Base-by-base conservation (phyloP, 441 rosid genomes). In the Gossypium gossypioides region DNA sequence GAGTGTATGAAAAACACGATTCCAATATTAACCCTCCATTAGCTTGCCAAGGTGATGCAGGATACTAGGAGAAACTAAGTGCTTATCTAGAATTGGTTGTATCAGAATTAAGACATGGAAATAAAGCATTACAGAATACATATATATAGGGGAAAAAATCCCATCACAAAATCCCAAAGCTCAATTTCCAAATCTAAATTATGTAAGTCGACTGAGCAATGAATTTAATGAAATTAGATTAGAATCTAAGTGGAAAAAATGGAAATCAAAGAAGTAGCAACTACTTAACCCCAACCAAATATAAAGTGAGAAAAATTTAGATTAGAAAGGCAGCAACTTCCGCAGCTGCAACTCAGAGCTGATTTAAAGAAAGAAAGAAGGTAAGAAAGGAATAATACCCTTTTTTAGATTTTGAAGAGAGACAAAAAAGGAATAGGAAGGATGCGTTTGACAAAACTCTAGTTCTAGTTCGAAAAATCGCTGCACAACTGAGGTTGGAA, bases 401-500 rank as follows among this genome's bases (percentile, higher is more conserved):
- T 21, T 19, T 13, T 18, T 12, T 34, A 34, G 34, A 44, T 44
- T 24, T 22, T 6, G 34, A 46, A 65, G 34, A 65, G 52, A 42
- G 54, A 25, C 54, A 3, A 21, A 46, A 29, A 48, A 27, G 8
- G 34, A 13, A 15, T 19, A 48, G 6, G 72, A 54, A 56, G 52
- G 52, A 16, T 1, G n/a, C 25, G 15, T 25, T 50, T n/a, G 52
- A 18, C 34, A 37, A 59, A 37, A 40, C 40, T 62, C 22, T 65
- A 44, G 55, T 13, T 64, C 19, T 56, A 76, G 75, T 27, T 72
- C 25, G 74, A 68, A 48, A 74, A 67, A 9, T 76, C 70, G 60
- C 34, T 21, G 18, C 65, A 10, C 51, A 71, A 52, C 6, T 59
- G 32, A 25, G 1, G 6, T 24, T 22, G 32, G 55, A 59, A 42